These are phyloP conservation scores for Cotoneaster glaucophyllus DNA, from an alignment of 306 rosid genomes.

Conservation along the genomic window DNA sequence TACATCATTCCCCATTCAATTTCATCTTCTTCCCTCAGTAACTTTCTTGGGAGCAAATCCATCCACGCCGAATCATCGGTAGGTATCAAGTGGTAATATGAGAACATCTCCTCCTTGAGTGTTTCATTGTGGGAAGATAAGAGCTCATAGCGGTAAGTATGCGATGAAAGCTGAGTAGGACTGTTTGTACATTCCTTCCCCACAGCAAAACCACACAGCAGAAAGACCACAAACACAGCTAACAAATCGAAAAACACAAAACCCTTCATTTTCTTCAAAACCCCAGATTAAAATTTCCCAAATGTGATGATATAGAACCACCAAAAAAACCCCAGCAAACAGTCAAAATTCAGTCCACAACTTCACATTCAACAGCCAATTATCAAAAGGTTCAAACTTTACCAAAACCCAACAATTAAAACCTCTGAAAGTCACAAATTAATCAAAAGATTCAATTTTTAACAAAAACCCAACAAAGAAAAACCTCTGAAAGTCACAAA, in stretches of 20 bases:
- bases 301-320: not conserved
- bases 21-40: constrained; percentile 38
- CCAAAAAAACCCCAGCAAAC: not conserved
- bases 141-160: constrained; percentile 34
- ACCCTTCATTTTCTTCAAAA: constrained; percentile 32
- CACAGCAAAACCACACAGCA: constrained; percentile 30
- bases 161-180: constrained; percentile 52
- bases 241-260: constrained; percentile 16
- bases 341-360: not conserved
- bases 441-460: not conserved
- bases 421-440: not conserved
- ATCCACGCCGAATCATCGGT: constrained; percentile 72
- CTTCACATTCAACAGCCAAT: not conserved
- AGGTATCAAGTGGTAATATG: constrained; percentile 63
- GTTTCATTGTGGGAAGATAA: constrained; percentile 49
- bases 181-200: constrained; percentile 64
- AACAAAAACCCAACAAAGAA: constrained; percentile 8
- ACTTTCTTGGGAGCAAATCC: constrained; percentile 55
- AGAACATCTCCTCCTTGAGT: constrained; percentile 44
- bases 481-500: not conserved
- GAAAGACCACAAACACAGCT: constrained; percentile 10
- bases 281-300: constrained; percentile 5
- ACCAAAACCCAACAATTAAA: constrained; percentile 9
- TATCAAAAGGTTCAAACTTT: not conserved
- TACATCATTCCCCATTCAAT: constrained; percentile 57